These are phyloP conservation scores for Nicotiana noctiflora DNA, from an alignment of 257 asterid species.

Conservation along the genomic window DNA sequence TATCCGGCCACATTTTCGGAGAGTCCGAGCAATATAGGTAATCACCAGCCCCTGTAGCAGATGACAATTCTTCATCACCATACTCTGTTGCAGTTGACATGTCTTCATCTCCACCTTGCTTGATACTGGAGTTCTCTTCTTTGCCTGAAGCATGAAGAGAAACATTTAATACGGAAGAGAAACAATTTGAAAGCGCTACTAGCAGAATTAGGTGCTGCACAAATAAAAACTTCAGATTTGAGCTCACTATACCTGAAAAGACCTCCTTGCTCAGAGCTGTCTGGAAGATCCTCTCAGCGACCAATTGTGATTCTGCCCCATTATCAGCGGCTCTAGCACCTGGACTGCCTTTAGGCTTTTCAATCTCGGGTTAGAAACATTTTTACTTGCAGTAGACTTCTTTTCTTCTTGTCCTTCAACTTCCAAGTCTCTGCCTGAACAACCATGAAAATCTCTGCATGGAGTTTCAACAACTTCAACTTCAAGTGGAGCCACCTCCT, in stretches of 20 bases:
- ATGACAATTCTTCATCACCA: background rate
- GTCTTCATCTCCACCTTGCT: background rate
- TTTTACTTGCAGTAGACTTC: background rate
- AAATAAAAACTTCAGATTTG: background rate
- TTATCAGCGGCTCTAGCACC: background rate
- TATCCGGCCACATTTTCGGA: no score
- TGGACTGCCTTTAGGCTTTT: background rate
- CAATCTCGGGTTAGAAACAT: constrained; percentile 5
- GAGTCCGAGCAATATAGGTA: no score
- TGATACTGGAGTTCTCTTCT: background rate
- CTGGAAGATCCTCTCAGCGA: background rate
- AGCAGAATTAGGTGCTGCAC: background rate
- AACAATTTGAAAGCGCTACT: background rate
- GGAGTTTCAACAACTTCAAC: constrained; percentile 5
- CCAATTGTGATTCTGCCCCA: constrained; percentile 7
- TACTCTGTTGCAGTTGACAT: background rate
- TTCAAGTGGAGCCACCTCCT: constrained; percentile 10
- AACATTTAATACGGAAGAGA: background rate
- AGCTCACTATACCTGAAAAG: background rate
- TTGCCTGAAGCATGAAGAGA: background rate
- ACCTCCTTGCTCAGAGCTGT: background rate
- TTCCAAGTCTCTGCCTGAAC: constrained; percentile 5
- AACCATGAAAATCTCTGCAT: background rate
- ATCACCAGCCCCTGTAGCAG: constrained; percentile 3
- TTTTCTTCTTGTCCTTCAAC: constrained; percentile 13